A percentile compares a stretch with the other conserved stretches of the same genome.
These are phyloP conservation scores for Neofusicoccum ribis DNA, from an alignment of 2,329 filamentous ascomycete species.

Conservation along the genomic window DNA sequence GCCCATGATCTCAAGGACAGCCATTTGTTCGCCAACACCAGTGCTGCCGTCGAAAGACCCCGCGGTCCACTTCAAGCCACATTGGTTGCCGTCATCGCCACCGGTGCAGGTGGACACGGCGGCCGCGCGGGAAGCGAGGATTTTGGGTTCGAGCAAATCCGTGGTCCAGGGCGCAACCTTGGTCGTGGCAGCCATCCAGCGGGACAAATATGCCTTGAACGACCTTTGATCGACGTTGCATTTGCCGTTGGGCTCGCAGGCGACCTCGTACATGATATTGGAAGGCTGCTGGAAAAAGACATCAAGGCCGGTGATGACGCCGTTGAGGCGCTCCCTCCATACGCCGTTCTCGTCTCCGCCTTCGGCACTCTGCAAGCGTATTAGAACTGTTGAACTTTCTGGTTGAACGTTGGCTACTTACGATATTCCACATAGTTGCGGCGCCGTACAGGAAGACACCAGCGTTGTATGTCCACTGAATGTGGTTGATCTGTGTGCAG, in stretches of 20 bases:
- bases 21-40: conserved; percentile 62
- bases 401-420: conserved; percentile 30
- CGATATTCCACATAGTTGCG: conserved; percentile 50
- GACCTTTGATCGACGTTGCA: conserved; percentile 51
- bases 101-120: conserved; percentile 58
- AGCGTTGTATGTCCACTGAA: conserved; percentile 51
- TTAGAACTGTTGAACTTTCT: background rate
- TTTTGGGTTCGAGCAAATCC: conserved; percentile 49
- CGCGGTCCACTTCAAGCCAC: conserved; percentile 48
- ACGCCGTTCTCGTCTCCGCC: conserved; percentile 10
- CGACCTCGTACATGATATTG: conserved; percentile 49
- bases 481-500: conserved; percentile 45
- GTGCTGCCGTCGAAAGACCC: conserved; percentile 47
- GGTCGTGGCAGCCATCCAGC: conserved; percentile 45
- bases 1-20: conserved; percentile 56
- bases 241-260: conserved; percentile 47
- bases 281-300: conserved; percentile 44
- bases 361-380: conserved; percentile 10
- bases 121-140: conserved; percentile 56
- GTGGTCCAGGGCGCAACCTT: conserved; percentile 41
- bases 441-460: conserved; percentile 49
- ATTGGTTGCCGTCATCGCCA: conserved; percentile 47
- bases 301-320: conserved; percentile 37
- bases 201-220: conserved; percentile 47
- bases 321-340: conserved; percentile 26